Evolutionary conservation across 768 basidiomycete genomes (phyloP).

Genomic region (Boletus eberwhitei): DNA sequence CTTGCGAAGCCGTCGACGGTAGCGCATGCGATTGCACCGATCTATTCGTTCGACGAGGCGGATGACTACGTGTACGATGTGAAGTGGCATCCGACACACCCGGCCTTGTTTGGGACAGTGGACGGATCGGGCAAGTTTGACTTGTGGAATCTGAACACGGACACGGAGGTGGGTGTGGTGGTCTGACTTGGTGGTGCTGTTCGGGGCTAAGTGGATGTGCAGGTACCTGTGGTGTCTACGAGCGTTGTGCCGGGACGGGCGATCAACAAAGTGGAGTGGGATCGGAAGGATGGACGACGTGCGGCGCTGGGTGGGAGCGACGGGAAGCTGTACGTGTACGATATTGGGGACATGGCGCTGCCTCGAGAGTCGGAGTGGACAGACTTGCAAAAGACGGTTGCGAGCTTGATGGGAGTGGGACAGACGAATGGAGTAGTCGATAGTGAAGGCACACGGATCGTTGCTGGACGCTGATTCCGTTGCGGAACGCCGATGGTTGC

Average conservation of each 20-base stretch:
- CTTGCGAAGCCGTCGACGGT: conserved; percentile 69
- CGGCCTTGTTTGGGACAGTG: conserved; percentile 88
- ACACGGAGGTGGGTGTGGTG: conserved; percentile 75
- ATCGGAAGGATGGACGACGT: conserved; percentile 86
- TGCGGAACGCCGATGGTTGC: conserved; percentile 10
- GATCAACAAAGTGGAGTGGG: conserved; percentile 96
- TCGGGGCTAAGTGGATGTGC: conserved; percentile 4
- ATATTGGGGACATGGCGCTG: conserved; percentile 86
- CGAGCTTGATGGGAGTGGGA: conserved; percentile 59
- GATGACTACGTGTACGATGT: conserved; percentile 99
- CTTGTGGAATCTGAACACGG: conserved; percentile 95
- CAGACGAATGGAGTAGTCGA: conserved; percentile 36
- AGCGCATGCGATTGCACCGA: conserved; percentile 53
- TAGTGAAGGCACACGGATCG: conserved; percentile 30
- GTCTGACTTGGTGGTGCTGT: background rate
- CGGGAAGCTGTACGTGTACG: conserved; percentile 90
- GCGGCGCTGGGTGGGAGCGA: conserved; percentile 91
- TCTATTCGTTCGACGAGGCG: conserved; percentile 96
- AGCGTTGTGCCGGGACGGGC: conserved; percentile 75
- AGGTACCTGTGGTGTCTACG: conserved; percentile 94
- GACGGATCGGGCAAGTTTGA: conserved; percentile 96
- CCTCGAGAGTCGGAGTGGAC: conserved; percentile 93
- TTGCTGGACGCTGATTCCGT: conserved; percentile 33
- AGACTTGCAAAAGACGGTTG: conserved; percentile 84
- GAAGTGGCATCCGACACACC: conserved; percentile 96